Percentiles rank a stretch among this genome's conserved stretches.
phyloP scores from a whole-genome alignment of 2,329 filamentous ascomycete species.

The Colletotrichum sp. region DNA sequence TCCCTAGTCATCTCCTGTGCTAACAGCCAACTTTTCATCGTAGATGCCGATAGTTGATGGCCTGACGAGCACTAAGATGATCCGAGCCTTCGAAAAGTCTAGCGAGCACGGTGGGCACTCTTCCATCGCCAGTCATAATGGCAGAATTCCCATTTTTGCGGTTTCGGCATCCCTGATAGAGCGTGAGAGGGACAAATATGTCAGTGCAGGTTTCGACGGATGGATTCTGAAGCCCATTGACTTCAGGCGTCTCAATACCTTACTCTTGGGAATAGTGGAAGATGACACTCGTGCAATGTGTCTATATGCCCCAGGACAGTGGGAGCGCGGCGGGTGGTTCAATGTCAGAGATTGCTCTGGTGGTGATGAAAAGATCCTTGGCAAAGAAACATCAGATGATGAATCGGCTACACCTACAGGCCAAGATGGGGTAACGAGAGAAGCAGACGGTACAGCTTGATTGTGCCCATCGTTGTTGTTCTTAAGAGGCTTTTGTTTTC shows the following conservation, averaged over 20 bases:
- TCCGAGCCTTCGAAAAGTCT: conserved; percentile 72
- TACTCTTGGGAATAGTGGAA: conserved; percentile 74
- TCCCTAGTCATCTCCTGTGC: not conserved
- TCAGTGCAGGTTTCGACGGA: conserved; percentile 82
- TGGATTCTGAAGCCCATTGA: conserved; percentile 92
- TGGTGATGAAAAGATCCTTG: not conserved
- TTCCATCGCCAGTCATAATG: conserved; percentile 60
- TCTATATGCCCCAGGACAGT: conserved; percentile 73
- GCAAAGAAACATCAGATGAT: not conserved
- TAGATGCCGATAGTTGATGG: conserved; percentile 95
- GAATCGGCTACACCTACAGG: not conserved
- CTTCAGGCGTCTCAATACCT: conserved; percentile 73
- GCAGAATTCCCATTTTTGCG: conserved; percentile 80
- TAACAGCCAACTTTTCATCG: not conserved
- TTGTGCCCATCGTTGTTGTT: not conserved
- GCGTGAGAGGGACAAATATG: conserved; percentile 69
- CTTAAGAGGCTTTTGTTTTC: not conserved
- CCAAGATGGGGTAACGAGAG: not conserved
- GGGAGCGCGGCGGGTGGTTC: conserved; percentile 92
- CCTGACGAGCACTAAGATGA: conserved; percentile 81
- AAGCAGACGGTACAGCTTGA: not conserved
- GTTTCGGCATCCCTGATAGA: conserved; percentile 85
- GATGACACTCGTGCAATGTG: conserved; percentile 61
- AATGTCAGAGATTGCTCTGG: conserved; percentile 18
- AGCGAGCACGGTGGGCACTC: conserved; percentile 57